Evolutionary conservation across 192 early-diverging fungal species (phyloP), one percentile per base, ranked within the genome.

Genomic region (Martensiomyces pterosporus): DNA sequence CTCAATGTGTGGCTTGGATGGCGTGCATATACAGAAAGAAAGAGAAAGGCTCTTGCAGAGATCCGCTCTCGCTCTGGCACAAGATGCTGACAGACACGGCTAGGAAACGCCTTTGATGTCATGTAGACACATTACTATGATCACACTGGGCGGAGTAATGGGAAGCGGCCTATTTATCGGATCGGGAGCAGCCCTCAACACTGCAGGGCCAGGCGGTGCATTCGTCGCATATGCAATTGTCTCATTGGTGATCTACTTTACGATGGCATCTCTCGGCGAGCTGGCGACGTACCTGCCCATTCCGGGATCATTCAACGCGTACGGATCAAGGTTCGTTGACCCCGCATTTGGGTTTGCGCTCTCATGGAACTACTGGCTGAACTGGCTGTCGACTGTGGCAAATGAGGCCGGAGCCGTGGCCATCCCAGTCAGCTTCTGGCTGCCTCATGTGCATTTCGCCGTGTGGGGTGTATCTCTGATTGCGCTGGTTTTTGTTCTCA

Each of bases 151-250:
- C 10, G 89, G 89, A 16, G 80, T 78, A 7, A 75, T 80, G 33
- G 77, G 87, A 21, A 91, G 86, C 41, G 89, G 89, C 17, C 65
- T 90, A n/a, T 90, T 90, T 64, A 57, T 90, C 44, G 85, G 87
- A 13, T 80, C 81, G n/a, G 88, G 83, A 14, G 50, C 69, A 0
- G 82, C 84, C 4, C 79, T 92, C 25, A 79, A 81, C 8, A 53
- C 58, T 16, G 86, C 84, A 2, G 90, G 90, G 13, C 86, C 90
- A 0, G 64, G 78, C 10, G 88, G 90, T 48, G 79, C 82, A 3
- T 49, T 92, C 24, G 58, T 85, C 15, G 85, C 87, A 16, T 92
- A 87, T 53, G 47, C 46, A 12, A 50, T 83, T 29, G 83, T 82
- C 17, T 81, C 79, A 2, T 60, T 64, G n/a, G 75, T 82, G 33